Evolutionary conservation across 2,329 filamentous ascomycete genomes (phyloP), one percentile per base, ranked within the genome.

Genomic region (Pseudopyricularia javanii): DNA sequence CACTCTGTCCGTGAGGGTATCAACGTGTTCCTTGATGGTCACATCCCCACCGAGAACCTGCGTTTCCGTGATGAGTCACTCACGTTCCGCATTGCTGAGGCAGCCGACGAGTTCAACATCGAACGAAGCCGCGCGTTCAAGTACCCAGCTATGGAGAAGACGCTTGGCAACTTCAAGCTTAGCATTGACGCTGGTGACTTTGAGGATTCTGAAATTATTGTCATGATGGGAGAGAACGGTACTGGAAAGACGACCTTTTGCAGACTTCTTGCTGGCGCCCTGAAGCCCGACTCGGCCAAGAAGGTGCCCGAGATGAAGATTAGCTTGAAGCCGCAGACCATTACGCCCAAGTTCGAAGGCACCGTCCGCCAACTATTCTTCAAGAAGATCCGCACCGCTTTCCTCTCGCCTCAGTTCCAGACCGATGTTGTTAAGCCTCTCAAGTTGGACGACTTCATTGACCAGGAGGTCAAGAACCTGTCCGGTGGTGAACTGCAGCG

Each of bases 201-300:
- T 67, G 97, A 93, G 20, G 91, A 98, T 68, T 98, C 93, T 0
- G 93, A 98, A 67, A 98, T 98, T 61, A 82, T 98, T 54, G 93
- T 98, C 70, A 95, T 98, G 89, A 97, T 98, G 93, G 93, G 93
- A 61, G 91, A 97, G 75, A 98, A 98, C 72, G 93, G 93, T 72
- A 98, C 94, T 34, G 94, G 94, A 68, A 56, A 98, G 79, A 98
- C 93, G 1, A 98, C 93, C 5, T 98, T 98, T 79, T 97, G 91
- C 77, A 89, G 86, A 66, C 86, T 98, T 74, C 78, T 98, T 59
- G 93, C 93, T 54, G 94, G 94, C 66, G 88, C 87, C 37, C 79
- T 95, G 61, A 91, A 96, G 73, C 93, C 94, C 8, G 94, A 98
- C 62, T 82, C 80, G 61, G 82, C 76, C 59, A 75, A 80, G 62